Evolutionary conservation across 169 alveolate genomes (phyloP).

Genomic region (Theileria orientalis): DNA sequence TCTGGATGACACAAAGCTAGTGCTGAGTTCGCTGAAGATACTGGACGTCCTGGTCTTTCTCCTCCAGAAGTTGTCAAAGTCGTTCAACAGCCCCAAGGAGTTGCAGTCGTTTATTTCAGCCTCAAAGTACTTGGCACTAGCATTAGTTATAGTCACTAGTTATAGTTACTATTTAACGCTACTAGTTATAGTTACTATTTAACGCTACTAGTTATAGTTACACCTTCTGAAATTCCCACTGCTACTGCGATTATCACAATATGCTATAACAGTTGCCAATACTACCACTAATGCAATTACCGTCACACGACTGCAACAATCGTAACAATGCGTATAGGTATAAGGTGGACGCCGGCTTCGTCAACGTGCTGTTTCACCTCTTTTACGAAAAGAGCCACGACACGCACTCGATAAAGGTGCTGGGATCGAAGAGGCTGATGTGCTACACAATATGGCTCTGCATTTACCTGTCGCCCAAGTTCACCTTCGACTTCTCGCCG

Average conservation of each 20-base stretch:
- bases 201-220: too few species aligned
- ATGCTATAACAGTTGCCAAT: too few species aligned
- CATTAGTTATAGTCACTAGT: conserved; percentile 7
- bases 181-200: neutral
- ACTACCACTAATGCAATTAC: neutral
- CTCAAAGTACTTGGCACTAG: conserved; percentile 5
- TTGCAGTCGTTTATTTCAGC: conserved; percentile 4
- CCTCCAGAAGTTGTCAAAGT: conserved; percentile 31
- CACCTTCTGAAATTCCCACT: too few species aligned
- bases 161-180: neutral
- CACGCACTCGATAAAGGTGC: conserved; percentile 11
- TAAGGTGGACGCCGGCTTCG: conserved; percentile 7
- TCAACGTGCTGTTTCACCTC: neutral
- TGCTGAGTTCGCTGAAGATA: conserved; percentile 24
- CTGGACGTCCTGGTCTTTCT: conserved; percentile 34
- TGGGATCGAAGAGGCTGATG: conserved; percentile 51
- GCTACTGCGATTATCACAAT: too few species aligned
- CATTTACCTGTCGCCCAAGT: conserved; percentile 29
- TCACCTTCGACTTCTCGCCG: conserved; percentile 46
- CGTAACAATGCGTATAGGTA: neutral
- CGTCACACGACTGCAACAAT: neutral
- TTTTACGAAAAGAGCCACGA: conserved; percentile 14
- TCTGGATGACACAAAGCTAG: conserved; percentile 3
- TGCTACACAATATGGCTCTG: conserved; percentile 56
- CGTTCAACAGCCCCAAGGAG: conserved; percentile 13